A percentile compares a stretch with the other conserved stretches of the same genome.
These are phyloP conservation scores for Baorangia bicolor DNA, from an alignment of 768 basidiomycete species.

Conservation along the genomic window DNA sequence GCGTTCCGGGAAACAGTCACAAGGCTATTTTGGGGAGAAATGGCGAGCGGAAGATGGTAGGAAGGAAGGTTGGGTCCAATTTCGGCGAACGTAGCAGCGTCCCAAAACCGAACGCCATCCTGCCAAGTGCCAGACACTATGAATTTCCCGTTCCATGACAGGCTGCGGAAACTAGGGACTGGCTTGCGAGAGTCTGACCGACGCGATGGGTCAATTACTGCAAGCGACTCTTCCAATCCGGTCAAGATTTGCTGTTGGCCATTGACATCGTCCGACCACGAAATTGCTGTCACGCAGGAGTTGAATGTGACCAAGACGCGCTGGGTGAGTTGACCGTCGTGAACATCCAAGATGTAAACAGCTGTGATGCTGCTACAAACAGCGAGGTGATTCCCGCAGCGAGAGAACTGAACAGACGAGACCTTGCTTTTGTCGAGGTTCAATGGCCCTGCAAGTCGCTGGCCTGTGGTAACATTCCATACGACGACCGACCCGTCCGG, in stretches of 20 bases:
- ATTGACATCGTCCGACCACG: slow-evolving; percentile 1
- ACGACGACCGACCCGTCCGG: slow-evolving; percentile 2
- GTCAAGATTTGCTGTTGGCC: background rate
- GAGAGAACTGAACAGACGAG: background rate
- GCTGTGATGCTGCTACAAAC: background rate
- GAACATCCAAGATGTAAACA: background rate
- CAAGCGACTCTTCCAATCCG: background rate
- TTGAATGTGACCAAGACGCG: background rate
- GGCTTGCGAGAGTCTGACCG: background rate
- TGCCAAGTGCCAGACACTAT: background rate
- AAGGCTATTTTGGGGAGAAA: slow-evolving; percentile 5
- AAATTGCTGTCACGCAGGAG: background rate
- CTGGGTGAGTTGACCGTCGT: background rate
- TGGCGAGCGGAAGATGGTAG: background rate
- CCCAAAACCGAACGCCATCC: slow-evolving; percentile 2
- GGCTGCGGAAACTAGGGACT: background rate
- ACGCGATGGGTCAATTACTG: background rate
- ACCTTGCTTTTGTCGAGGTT: background rate
- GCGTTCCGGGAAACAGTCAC: background rate
- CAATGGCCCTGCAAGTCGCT: background rate
- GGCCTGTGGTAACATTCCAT: background rate
- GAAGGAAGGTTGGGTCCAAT: slow-evolving; percentile 1
- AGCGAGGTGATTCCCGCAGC: background rate
- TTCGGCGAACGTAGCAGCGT: slow-evolving; percentile 1
- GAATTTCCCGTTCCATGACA: slow-evolving; percentile 6